Conservation (phyloP, 2,329 filamentous ascomycete genomes). For the Botrytis fabae region DNA sequence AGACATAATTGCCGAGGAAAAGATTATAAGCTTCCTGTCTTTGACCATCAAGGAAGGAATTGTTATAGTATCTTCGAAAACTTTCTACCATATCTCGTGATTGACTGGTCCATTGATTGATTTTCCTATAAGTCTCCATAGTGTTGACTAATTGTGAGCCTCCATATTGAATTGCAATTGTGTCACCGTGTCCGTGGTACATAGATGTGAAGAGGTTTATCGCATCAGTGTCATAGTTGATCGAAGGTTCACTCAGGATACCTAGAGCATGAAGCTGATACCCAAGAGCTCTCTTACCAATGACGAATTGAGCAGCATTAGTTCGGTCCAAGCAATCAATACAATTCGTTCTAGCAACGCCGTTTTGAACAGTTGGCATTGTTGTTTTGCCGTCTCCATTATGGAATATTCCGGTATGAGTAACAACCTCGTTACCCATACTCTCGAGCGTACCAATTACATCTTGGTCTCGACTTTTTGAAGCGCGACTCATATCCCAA, state of each 20-base stretch:
- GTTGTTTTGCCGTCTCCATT: slow-evolving; percentile 75
- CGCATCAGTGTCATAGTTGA: slow-evolving; percentile 93
- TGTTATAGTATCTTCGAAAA: slow-evolving; percentile 99
- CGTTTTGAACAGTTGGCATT: slow-evolving; percentile 76
- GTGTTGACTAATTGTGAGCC: slow-evolving; percentile 98
- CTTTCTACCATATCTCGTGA: slow-evolving; percentile 98
- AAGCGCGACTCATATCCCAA: slow-evolving; percentile 97
- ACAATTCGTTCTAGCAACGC: slow-evolving; percentile 92
- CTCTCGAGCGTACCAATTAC: slow-evolving; percentile 89
- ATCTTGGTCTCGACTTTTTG: slow-evolving; percentile 88
- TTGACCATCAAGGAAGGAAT: slow-evolving; percentile 96
- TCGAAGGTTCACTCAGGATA: slow-evolving; percentile 72
- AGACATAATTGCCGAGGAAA: slow-evolving; percentile 95
- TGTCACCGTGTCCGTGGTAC: slow-evolving; percentile 97
- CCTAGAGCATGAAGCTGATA: slow-evolving; percentile 91
- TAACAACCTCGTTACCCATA: slow-evolving; percentile 85
- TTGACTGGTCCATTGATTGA: slow-evolving; percentile 98
- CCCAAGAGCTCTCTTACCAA: slow-evolving; percentile 89
- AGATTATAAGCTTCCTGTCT: slow-evolving; percentile 97
- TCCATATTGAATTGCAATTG: slow-evolving; percentile 95
- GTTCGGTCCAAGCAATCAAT: slow-evolving; percentile 97
- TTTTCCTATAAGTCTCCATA: slow-evolving; percentile 98
- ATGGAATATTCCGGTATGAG: slow-evolving; percentile 88
- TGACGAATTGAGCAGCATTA: slow-evolving; percentile 96
- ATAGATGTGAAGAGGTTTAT: slow-evolving; percentile 97